Evolutionary conservation across 768 basidiomycete species (phyloP), one percentile per base, ranked within the genome.

Genomic region (Piloderma croceum): DNA sequence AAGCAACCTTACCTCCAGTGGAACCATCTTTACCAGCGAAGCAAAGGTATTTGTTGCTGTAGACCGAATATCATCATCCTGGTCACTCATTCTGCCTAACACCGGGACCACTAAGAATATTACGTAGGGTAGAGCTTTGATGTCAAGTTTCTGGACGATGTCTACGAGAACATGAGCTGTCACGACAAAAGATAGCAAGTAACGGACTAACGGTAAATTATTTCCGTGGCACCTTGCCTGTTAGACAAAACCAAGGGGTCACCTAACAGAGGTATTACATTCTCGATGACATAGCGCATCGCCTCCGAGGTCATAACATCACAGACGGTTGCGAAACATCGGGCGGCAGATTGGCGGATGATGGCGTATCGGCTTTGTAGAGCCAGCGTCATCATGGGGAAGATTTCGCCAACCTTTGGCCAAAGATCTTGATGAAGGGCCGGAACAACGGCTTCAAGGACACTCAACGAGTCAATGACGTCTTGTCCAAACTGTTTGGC

Each of bases 31-130:
- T 46, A 99, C 90, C 13, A 99, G 67, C 1, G 90, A 87, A 0
- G 96, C 96, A 55, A 99, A 99, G 0, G 92, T 93, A 56, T 91
- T 92, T n/a, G 96, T 98, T 3, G 96, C 83, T 2, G 90, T 80
- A 21, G 94, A 79, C 20, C 96, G 84, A 31, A 96, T 85, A 44
- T 89, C 86, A 45, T 92, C 90, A 53, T 97, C 83, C 4, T 79
- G 57, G 59, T 99, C 96, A 52, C 91, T 97, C 96, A 98, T 99
- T 24, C 96, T 76, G 6, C 96, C 96, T 6, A 99, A 79, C 5
- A 98, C 79, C 0, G 96, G 96, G 0, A 98, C 93, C 23, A 99
- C 80, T 63, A 99, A 71, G 65, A 99, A 98, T 45, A 98, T 86
- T 7, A 98, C 85, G 56, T 98, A 99, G 9, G 96, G 94, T 31